These are phyloP conservation scores for Sambucus nigra DNA, from an alignment of 129 eudicot species.

Conservation along the genomic window DNA sequence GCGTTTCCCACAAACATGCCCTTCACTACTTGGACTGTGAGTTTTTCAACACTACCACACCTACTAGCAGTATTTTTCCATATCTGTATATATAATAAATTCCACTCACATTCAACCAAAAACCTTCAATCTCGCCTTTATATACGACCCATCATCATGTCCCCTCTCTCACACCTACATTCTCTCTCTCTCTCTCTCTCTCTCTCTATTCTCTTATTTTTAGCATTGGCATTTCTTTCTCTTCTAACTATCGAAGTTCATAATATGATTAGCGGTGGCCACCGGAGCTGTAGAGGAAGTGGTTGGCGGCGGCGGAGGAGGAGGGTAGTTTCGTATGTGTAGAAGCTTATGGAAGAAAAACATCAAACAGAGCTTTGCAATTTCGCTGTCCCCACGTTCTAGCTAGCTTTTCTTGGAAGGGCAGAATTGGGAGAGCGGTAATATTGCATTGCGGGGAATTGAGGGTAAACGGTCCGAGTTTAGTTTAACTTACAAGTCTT, in stretches of 20 bases:
- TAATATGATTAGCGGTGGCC: constrained; percentile 26
- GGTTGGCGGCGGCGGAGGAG: constrained; percentile 17
- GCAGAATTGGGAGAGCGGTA: constrained; percentile 38
- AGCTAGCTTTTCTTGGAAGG: constrained; percentile 8
- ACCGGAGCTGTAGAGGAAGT: constrained; percentile 10
- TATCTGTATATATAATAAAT: not conserved
- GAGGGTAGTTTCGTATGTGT: constrained; percentile 7
- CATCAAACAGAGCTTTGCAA: constrained; percentile 46
- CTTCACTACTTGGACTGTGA: constrained; percentile 13
- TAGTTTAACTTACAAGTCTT: constrained; percentile 12
- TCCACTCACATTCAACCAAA: constrained; percentile 12
- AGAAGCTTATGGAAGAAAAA: constrained; percentile 1
- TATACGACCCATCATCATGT: constrained; percentile 51
- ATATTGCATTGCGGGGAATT: constrained; percentile 91
- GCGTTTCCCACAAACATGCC: constrained; percentile 42
- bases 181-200: constrained; percentile 15
- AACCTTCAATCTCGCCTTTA: constrained; percentile 46
- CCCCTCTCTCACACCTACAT: constrained; percentile 34
- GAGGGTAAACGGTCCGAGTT: constrained; percentile 97
- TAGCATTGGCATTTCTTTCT: not conserved
- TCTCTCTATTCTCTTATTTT: too few relatives aligned
- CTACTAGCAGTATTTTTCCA: not conserved
- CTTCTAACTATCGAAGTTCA: not conserved
- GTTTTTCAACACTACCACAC: not conserved
- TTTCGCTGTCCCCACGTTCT: constrained; percentile 37